These are phyloP conservation scores for Hanseniaspora singularis DNA, from an alignment of 805 yeast species.

Conservation along the genomic window DNA sequence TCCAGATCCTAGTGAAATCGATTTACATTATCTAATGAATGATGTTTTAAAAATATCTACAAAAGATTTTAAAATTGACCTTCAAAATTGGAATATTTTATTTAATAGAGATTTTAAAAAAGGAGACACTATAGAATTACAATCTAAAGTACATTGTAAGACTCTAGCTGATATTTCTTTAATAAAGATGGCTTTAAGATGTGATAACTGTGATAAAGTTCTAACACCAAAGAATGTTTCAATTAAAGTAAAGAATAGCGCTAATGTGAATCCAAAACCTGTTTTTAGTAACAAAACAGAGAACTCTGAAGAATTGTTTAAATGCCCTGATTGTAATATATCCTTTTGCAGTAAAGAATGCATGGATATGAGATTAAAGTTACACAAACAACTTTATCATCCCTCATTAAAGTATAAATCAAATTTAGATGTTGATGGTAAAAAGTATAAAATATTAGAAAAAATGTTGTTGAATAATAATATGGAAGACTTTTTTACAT, in stretches of 20 bases:
- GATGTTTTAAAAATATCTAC: background rate
- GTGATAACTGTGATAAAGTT: conserved; percentile 2
- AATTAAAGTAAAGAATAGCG: background rate
- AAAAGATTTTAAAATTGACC: background rate
- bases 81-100: background rate
- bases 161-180: conserved; percentile 6
- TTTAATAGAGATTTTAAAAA: background rate
- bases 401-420: conserved; percentile 28
- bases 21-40: too few species aligned
- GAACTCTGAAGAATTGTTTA: too few species aligned
- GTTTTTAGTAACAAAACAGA: too few species aligned
- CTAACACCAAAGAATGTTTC: conserved; percentile 8
- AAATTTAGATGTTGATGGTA: conserved; percentile 41
- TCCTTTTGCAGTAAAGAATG: conserved; percentile 62
- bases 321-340: conserved; percentile 52
- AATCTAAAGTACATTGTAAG: background rate
- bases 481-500: conserved; percentile 2
- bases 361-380: conserved; percentile 35
- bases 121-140: background rate
- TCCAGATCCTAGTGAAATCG: background rate
- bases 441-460: conserved; percentile 34
- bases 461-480: background rate
- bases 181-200: conserved; percentile 9
- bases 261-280: too few species aligned
- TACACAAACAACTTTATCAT: conserved; percentile 52